Base-by-base conservation (phyloP, 371 early-diverging fungal species). In the Nematocida displodere region DNA sequence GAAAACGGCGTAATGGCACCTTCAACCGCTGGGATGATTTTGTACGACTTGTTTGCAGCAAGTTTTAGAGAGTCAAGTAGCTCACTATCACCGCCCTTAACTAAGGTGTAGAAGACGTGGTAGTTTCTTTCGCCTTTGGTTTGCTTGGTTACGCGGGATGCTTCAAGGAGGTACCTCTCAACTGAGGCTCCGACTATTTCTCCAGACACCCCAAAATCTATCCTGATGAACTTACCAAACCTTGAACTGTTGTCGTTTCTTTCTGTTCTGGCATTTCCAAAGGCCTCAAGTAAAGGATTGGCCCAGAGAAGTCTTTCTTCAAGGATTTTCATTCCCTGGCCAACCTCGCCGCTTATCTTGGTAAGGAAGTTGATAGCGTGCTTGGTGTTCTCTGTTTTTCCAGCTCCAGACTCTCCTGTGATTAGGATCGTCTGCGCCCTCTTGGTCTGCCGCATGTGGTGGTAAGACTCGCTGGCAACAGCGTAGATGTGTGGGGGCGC, bases 381-480 rank as follows among this genome's bases (percentile, higher is more conserved):
- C 79, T 99, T 97, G 20, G 97, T 95, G 84, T 94, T 96, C 83
- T 95, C 98, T 7, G 99, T 99, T 84, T 99, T 99, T 58, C 99
- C 99, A 29, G 99, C 98, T 40, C 98, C 98, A 24, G 95, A 94
- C 85, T 99, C 98, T 67, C 99, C 99, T 47, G 98, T 97, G 79
- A 99, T 95, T 26, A 98, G 83, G 78, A 99, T 94, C 3, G 94
- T 92, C 83, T 99, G 98, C 79, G 95, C 93, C 79, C 92, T 91
- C 66, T 87, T 85, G 53, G 91, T 89, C 55, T 89, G 88, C 11
- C 94, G 81, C 94, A 99, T 92, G 76, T 90, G 90, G 77, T 89
- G 87, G 84, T 92, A 97, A 0, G 98, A 94, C 2, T 89, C 86
- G 79, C 95, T 95, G 5, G 95, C 89, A 33, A 94, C 87, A 26